Conservation (phyloP, 2,329 filamentous ascomycete genomes). For the Sphaerostilbella broomeana region DNA sequence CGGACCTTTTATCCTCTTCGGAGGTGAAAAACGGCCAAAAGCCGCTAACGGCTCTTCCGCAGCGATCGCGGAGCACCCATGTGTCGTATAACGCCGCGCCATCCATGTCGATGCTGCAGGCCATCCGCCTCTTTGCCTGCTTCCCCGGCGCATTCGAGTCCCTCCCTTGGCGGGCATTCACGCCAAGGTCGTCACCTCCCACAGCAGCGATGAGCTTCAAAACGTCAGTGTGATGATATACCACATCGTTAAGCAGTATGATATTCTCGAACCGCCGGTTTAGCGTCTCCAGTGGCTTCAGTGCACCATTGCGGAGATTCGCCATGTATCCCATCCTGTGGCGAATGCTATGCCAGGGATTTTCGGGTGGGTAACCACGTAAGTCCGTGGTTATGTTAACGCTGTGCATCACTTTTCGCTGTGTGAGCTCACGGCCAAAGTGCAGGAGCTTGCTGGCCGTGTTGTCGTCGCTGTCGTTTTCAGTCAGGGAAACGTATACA, state of each 20-base stretch:
- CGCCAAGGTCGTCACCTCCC: slow-evolving; percentile 10
- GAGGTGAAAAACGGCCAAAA: slow-evolving; percentile 14
- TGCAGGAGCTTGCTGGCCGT: slow-evolving; percentile 13
- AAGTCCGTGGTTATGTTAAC: slow-evolving; percentile 13
- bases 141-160: background rate
- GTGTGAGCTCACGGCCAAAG: slow-evolving; percentile 11
- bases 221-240: slow-evolving; percentile 14
- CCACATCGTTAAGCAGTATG: slow-evolving; percentile 12
- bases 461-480: slow-evolving; percentile 13
- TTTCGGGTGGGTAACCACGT: slow-evolving; percentile 9
- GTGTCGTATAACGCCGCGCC: slow-evolving; percentile 13
- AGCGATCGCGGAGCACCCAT: slow-evolving; percentile 14
- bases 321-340: slow-evolving; percentile 14
- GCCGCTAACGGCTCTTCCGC: slow-evolving; percentile 10
- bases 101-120: slow-evolving; percentile 14
- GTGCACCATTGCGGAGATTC: slow-evolving; percentile 14
- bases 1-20: slow-evolving; percentile 7
- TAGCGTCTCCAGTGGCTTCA: slow-evolving; percentile 8
- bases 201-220: slow-evolving; percentile 12
- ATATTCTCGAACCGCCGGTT: slow-evolving; percentile 13
- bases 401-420: slow-evolving; percentile 10
- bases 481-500: slow-evolving; percentile 13
- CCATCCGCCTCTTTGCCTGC: slow-evolving; percentile 9
- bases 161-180: background rate
- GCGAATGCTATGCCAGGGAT: slow-evolving; percentile 11